Evolutionary conservation across 306 rosid genomes (phyloP).

Genomic region (Amphicarpaea edgeworthii): DNA sequence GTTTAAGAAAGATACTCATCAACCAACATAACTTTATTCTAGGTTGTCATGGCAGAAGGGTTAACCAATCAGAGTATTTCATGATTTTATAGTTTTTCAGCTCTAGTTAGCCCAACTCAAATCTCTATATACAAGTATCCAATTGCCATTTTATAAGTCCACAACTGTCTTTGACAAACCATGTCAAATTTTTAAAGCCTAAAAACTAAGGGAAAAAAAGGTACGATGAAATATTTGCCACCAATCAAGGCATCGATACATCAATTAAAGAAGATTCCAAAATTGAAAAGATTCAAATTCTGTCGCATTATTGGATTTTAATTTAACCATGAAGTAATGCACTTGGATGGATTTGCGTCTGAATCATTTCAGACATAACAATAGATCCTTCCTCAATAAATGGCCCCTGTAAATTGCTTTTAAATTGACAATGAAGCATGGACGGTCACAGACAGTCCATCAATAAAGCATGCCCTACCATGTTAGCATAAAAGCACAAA

Average conservation of each 20-base stretch:
- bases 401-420: conserved; percentile 49
- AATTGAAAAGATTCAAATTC: conserved; percentile 44
- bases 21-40: conserved; percentile 5
- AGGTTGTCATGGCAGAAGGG: conserved; percentile 7
- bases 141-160: conserved; percentile 18
- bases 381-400: conserved; percentile 43
- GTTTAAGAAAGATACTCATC: conserved; percentile 6
- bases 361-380: conserved; percentile 19
- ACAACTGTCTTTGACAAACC: conserved; percentile 28
- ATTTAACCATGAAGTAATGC: conserved; percentile 35
- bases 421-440: conserved; percentile 37
- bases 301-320: conserved; percentile 29
- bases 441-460: conserved; percentile 31
- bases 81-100: conserved; percentile 14
- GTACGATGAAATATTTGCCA: conserved; percentile 38
- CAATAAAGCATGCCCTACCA: conserved; percentile 37
- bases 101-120: conserved; percentile 3
- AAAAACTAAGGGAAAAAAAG: conserved; percentile 31
- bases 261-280: conserved; percentile 44
- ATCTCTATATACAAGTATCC: conserved; percentile 30
- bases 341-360: conserved; percentile 49
- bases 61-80: conserved; percentile 25
- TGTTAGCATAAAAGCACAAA: conserved; percentile 29
- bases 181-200: conserved; percentile 26
- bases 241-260: conserved; percentile 46